Base-by-base conservation (phyloP, 805 yeast genomes). In the Yarrowia sp. region DNA sequence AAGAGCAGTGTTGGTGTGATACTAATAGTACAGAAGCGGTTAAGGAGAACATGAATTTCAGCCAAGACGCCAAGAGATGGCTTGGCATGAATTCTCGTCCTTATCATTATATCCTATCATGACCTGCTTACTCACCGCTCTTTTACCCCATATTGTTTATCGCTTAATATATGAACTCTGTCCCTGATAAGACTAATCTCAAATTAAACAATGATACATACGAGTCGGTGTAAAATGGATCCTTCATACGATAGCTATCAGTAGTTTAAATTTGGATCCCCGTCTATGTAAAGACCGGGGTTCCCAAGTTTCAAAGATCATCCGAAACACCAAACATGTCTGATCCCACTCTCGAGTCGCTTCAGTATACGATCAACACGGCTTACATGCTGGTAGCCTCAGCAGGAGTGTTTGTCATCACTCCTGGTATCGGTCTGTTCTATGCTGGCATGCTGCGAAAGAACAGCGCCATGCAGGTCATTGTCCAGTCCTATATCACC, bases 401-500 rank as follows among this genome's bases (percentile, higher is more conserved):
- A 92, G 66, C 48, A 10, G 45, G 31, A 13, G 98, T 93, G 67
- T 92, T 96, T 91, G 85, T 93, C 71, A 95, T 93, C 97, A 84
- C 92, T 70, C 98, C 98, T 36, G 98, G 98, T 67, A 87, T 95
- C 62, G 98, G 98, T 66, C 78, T 95, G 63, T 80, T 93, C 69
- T 93, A 93, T 77, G 90, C 97, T 41, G 99, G 99, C 69, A 79
- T 95, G 68, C 86, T 97, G 14, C 86, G 99, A 77, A 93, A 93
- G 77, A 90, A 92, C 77, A 98, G 95, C 72, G 97, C 98, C 15
- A 79, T 95, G 65, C 90, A 98, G 9, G 80, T 95, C 62, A 78
- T 95, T 61, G 95, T 98, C 97, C 95, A 97, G 28, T 87, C 97
- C 7, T 78, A 93, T 73, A 92, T 91, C 89, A 91, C 96, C 18